Evolutionary conservation across 208 protist species (phyloP).

Genomic region (Leishmania guyanensis): DNA sequence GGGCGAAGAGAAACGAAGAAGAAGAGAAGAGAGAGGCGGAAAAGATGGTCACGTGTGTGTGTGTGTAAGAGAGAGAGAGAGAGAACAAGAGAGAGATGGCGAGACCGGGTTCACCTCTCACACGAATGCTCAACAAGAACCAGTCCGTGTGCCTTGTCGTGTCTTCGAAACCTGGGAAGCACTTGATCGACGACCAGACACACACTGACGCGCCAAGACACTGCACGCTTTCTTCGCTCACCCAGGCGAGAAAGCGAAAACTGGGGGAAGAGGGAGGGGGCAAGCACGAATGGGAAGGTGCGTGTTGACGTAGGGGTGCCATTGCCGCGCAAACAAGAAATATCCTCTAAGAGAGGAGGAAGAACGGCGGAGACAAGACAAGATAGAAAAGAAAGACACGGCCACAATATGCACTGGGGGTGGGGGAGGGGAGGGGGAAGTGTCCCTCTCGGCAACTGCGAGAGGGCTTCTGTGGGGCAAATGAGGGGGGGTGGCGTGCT

Average conservation of each 20-base stretch:
- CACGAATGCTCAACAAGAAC: neutral
- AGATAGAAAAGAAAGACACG: neutral
- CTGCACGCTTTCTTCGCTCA: neutral
- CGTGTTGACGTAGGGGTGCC: neutral
- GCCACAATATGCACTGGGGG: too few relatives aligned
- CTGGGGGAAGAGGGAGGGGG: constrained; percentile 7
- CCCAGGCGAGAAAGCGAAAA: neutral
- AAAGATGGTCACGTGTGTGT: neutral
- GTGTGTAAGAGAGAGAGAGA: neutral
- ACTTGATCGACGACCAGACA: neutral
- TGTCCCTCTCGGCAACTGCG: too few relatives aligned
- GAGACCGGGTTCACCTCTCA: neutral
- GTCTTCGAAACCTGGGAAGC: neutral
- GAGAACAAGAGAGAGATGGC: neutral
- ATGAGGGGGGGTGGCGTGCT: too few relatives aligned
- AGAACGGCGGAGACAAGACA: neutral
- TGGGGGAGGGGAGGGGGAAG: neutral
- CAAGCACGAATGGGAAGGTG: neutral
- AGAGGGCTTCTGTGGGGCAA: too few relatives aligned
- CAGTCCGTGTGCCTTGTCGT: neutral
- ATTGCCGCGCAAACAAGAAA: neutral
- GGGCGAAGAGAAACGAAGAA: neutral
- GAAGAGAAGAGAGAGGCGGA: neutral
- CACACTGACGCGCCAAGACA: neutral
- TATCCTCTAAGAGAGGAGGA: neutral